These are phyloP conservation scores for Suaeda aralocaspica DNA, from an alignment of 148 eudicot genomes.

Conservation along the genomic window DNA sequence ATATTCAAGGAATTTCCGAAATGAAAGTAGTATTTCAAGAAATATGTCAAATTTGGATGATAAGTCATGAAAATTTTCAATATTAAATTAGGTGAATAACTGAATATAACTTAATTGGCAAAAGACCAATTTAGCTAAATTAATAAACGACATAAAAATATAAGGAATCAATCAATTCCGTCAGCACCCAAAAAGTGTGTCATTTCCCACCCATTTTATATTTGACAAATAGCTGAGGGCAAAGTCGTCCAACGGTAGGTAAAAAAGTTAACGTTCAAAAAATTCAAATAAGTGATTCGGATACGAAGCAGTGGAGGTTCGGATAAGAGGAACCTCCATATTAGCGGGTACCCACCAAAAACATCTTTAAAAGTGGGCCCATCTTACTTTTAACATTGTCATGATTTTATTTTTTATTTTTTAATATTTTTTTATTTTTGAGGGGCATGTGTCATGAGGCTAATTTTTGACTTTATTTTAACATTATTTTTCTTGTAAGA, in stretches of 20 bases:
- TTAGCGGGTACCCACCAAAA: slow-evolving; percentile 13
- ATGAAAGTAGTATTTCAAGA: no score
- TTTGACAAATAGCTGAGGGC: slow-evolving; percentile 15
- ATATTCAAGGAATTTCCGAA: no score
- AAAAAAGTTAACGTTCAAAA: slow-evolving; percentile 28
- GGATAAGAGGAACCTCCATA: neutral
- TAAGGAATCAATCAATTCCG: no score
- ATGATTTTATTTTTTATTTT: neutral
- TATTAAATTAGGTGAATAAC: no score
- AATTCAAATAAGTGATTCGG: slow-evolving; percentile 29
- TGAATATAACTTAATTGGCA: no score
- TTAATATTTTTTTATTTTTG: neutral
- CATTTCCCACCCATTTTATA: neutral
- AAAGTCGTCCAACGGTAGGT: neutral
- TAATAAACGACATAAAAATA: no score
- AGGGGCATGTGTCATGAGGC: no score
- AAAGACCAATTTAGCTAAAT: no score
- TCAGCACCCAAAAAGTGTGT: neutral
- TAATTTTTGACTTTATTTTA: no score
- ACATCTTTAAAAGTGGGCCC: slow-evolving; percentile 15
- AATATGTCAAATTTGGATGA: no score
- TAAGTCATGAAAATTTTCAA: no score
- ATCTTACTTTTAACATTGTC: slow-evolving; percentile 19
- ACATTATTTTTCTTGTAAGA: slow-evolving; percentile 4
- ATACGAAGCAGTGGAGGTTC: slow-evolving; percentile 6